These are phyloP conservation scores for Thinopyrum elongatum DNA, from an alignment of 176 grass and related monocot genomes.

Conservation along the genomic window DNA sequence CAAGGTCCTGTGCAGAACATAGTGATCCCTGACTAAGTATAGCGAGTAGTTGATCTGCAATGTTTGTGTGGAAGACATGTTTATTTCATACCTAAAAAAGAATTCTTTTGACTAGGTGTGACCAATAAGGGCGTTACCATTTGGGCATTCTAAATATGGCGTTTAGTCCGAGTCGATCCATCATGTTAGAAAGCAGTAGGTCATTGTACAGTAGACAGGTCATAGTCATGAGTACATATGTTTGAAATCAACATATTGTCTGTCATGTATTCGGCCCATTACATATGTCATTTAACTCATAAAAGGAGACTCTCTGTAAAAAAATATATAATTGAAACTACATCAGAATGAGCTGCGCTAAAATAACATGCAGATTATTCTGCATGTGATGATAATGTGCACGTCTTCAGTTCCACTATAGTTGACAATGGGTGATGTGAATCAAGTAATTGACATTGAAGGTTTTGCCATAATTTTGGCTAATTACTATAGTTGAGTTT, in stretches of 20 bases:
- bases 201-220: too few relatives aligned
- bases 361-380: background rate
- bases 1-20: background rate
- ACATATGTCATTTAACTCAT: background rate
- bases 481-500: too few relatives aligned
- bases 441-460: too few relatives aligned
- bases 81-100: background rate
- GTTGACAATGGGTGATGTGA: too few relatives aligned
- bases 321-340: background rate
- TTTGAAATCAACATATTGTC: background rate
- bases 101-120: background rate
- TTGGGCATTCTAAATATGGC: too few relatives aligned
- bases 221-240: too few relatives aligned
- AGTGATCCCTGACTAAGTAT: background rate
- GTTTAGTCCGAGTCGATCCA: too few relatives aligned
- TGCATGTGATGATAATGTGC: background rate
- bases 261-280: background rate
- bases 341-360: background rate
- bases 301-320: background rate
- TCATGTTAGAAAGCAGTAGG: too few relatives aligned
- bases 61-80: background rate
- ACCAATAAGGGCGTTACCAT: background rate
- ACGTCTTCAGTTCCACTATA: background rate
- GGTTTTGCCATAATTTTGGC: too few relatives aligned
- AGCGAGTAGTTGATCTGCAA: background rate